Evolutionary conservation across 331 rosid genomes (phyloP).

Genomic region (Prunus yedoensis): DNA sequence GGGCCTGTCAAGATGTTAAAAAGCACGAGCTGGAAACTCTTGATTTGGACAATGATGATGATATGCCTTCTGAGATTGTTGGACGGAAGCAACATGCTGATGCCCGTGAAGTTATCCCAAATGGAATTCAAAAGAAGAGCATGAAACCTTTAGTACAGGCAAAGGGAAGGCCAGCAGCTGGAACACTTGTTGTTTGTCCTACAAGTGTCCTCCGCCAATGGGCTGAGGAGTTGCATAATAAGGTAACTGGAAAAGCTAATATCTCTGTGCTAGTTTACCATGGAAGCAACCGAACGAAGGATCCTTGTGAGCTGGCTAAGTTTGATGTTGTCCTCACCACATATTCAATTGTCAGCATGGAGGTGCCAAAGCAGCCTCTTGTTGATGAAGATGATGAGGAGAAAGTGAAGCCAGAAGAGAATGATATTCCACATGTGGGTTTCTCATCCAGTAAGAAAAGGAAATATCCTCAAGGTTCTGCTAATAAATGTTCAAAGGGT

Average conservation of each 20-base stretch:
- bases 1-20: slow-evolving; percentile 31
- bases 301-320: slow-evolving; percentile 80
- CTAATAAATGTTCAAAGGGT: slow-evolving; percentile 36
- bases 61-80: slow-evolving; percentile 38
- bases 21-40: slow-evolving; percentile 57
- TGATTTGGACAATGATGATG: slow-evolving; percentile 80
- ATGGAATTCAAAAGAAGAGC: slow-evolving; percentile 28
- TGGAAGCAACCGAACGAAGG: slow-evolving; percentile 92
- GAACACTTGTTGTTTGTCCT: slow-evolving; percentile 97
- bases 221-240: slow-evolving; percentile 85
- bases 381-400: slow-evolving; percentile 78
- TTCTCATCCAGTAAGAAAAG: slow-evolving; percentile 56
- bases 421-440: slow-evolving; percentile 21
- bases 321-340: slow-evolving; percentile 95
- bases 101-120: slow-evolving; percentile 29
- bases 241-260: slow-evolving; percentile 76
- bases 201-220: slow-evolving; percentile 98
- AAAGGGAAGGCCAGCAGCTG: slow-evolving; percentile 93
- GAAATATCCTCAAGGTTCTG: slow-evolving; percentile 52
- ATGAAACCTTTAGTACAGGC: slow-evolving; percentile 33
- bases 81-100: slow-evolving; percentile 41
- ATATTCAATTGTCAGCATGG: slow-evolving; percentile 93
- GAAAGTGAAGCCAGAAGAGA: slow-evolving; percentile 49
- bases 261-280: slow-evolving; percentile 91
- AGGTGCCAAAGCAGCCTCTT: slow-evolving; percentile 94